A percentile compares a stretch with the other conserved stretches of the same genome.
phyloP scores from a whole-genome alignment of 768 basidiomycete genomes.

The Suillus subluteus region DNA sequence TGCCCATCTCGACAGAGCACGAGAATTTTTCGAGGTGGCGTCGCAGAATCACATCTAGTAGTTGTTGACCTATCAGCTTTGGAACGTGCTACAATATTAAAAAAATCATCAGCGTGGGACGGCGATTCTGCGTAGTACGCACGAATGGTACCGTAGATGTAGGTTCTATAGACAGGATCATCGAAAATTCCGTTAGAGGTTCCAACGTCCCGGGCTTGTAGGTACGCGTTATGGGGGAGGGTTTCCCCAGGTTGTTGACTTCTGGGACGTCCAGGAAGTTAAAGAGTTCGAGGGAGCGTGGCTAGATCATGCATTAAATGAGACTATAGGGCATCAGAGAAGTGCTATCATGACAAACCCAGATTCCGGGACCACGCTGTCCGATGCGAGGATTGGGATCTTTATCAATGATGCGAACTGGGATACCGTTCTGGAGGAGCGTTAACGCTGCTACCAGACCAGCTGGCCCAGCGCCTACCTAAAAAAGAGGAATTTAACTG shows the following conservation, averaged over 20 bases:
- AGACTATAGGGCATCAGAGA: not conserved
- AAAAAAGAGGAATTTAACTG: not conserved
- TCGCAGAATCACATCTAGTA: slow-evolving; percentile 32
- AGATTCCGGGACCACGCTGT: slow-evolving; percentile 42
- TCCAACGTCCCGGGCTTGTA: slow-evolving; percentile 29
- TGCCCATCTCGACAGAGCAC: slow-evolving; percentile 39
- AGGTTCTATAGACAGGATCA: slow-evolving; percentile 23
- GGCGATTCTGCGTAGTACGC: slow-evolving; percentile 1
- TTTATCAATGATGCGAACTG: slow-evolving; percentile 16
- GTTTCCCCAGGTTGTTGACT: slow-evolving; percentile 33
- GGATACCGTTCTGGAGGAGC: slow-evolving; percentile 36
- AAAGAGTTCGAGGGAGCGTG: slow-evolving; percentile 47
- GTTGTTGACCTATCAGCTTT: slow-evolving; percentile 25
- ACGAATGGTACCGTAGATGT: slow-evolving; percentile 33
- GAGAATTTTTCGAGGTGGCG: slow-evolving; percentile 25
- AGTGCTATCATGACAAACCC: slow-evolving; percentile 25
- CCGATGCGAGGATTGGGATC: slow-evolving; percentile 35
- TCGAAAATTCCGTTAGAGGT: slow-evolving; percentile 6
- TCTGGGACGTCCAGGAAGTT: slow-evolving; percentile 41
- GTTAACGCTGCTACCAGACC: slow-evolving; percentile 47
- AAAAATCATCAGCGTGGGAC: not conserved
- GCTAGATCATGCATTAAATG: slow-evolving; percentile 27
- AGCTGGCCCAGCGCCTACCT: slow-evolving; percentile 53
- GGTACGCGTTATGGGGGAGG: slow-evolving; percentile 31
- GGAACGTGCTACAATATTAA: slow-evolving; percentile 18